A percentile compares a stretch with the other conserved stretches of the same genome.
phyloP scores from a whole-genome alignment of 352 stramenopile species.

The Blastocystis sp. region DNA sequence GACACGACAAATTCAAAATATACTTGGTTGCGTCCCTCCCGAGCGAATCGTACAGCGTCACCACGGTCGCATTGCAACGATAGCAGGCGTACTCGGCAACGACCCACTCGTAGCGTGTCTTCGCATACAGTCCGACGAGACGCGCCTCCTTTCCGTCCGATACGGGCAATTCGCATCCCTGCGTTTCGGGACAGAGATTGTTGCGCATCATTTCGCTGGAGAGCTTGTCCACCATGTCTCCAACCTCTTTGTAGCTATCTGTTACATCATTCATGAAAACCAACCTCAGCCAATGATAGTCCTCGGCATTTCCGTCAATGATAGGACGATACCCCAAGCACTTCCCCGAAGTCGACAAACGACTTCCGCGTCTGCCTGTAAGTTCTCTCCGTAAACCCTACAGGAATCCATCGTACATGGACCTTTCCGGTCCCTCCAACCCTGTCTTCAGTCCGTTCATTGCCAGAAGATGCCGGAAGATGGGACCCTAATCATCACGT shows the following conservation, averaged over 20 bases:
- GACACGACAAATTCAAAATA: constrained; percentile 68
- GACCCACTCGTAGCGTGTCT: constrained; percentile 88
- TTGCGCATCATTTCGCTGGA: constrained; percentile 46
- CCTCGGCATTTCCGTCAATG: neutral
- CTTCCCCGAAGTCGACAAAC: constrained; percentile 5
- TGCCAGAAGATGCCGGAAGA: constrained; percentile 13
- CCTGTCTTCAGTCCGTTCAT: constrained; percentile 7
- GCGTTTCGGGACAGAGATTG: neutral
- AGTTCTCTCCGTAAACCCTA: neutral
- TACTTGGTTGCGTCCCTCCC: constrained; percentile 69
- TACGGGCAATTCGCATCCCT: neutral
- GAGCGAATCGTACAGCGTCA: constrained; percentile 77
- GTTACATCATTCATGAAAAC: neutral
- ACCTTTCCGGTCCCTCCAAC: constrained; percentile 12
- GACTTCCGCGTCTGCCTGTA: neutral
- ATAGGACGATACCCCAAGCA: constrained; percentile 36
- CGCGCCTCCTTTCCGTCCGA: constrained; percentile 57
- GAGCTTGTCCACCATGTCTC: constrained; percentile 55
- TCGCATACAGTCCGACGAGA: constrained; percentile 84
- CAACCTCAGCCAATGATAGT: constrained; percentile 52
- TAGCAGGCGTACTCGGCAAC: constrained; percentile 78
- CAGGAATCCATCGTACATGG: constrained; percentile 12
- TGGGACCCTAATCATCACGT: neutral
- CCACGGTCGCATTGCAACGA: constrained; percentile 66
- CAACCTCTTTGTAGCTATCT: constrained; percentile 30